Conservation (phyloP, 2,329 filamentous ascomycete genomes). For the Chrysoporthe deuterocubensis region DNA sequence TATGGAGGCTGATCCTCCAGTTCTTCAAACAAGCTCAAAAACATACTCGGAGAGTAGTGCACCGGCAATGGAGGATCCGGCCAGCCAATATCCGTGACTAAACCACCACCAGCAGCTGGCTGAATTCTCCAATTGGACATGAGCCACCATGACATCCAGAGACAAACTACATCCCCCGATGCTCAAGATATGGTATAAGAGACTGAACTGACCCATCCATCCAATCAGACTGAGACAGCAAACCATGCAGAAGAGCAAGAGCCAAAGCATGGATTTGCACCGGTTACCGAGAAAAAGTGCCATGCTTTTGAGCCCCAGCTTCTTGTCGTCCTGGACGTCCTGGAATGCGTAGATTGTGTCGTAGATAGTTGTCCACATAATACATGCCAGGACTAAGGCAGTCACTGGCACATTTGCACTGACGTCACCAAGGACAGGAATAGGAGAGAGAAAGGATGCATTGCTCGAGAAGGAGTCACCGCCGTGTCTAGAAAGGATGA, state of each 20-base stretch:
- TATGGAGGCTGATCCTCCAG: too few relatives aligned
- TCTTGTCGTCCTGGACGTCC: slow-evolving; percentile 40
- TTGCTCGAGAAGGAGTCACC: too few relatives aligned
- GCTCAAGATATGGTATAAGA: too few relatives aligned
- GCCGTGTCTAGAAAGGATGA: too few relatives aligned
- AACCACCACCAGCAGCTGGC: background rate
- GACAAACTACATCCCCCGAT: too few relatives aligned
- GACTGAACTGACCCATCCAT: too few relatives aligned
- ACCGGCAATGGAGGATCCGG: background rate
- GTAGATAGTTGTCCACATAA: slow-evolving; percentile 39
- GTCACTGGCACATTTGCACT: background rate
- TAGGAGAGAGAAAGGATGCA: background rate
- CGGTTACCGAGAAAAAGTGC: slow-evolving; percentile 37
- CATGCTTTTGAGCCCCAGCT: slow-evolving; percentile 39
- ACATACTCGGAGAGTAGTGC: background rate
- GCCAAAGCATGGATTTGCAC: slow-evolving; percentile 29
- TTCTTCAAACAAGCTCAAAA: background rate
- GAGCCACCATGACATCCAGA: too few relatives aligned
- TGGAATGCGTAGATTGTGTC: slow-evolving; percentile 44
- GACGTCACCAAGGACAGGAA: too few relatives aligned
- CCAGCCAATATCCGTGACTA: background rate
- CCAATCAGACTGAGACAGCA: too few relatives aligned
- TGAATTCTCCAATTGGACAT: background rate
- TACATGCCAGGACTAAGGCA: slow-evolving; percentile 28
- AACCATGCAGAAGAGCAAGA: background rate